These are phyloP conservation scores for Citrus inodora DNA, from an alignment of 345 rosid species.

Conservation along the genomic window DNA sequence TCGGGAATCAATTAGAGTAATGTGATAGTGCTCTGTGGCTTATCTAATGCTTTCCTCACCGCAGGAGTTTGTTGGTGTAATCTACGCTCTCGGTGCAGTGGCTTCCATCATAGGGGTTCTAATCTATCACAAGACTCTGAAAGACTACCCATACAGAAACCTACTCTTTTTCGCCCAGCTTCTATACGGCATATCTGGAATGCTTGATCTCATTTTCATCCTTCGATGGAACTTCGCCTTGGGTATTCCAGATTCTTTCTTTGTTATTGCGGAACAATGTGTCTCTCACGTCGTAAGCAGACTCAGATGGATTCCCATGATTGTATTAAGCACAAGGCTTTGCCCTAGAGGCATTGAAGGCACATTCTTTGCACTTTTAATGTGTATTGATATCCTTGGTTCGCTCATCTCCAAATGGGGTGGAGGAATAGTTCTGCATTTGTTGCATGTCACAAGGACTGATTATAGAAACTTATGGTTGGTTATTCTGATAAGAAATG, in stretches of 20 bases:
- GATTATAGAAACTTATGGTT: slow-evolving; percentile 65
- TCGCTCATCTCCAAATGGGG: slow-evolving; percentile 59
- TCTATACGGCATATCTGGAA: slow-evolving; percentile 56
- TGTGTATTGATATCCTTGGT: slow-evolving; percentile 78
- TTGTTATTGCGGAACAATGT: slow-evolving; percentile 66
- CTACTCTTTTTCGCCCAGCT: slow-evolving; percentile 60
- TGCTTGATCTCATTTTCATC: slow-evolving; percentile 69
- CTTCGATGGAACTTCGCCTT: slow-evolving; percentile 60
- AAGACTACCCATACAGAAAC: slow-evolving; percentile 56
- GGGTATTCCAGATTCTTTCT: slow-evolving; percentile 72
- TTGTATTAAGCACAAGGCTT: slow-evolving; percentile 64
- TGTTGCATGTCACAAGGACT: slow-evolving; percentile 55
- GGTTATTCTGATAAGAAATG: slow-evolving; percentile 54
- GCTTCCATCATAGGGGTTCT: slow-evolving; percentile 78
- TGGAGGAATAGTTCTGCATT: slow-evolving; percentile 62
- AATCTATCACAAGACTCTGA: slow-evolving; percentile 70
- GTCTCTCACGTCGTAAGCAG: slow-evolving; percentile 49
- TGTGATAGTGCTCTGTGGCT: background rate
- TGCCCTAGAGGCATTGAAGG: slow-evolving; percentile 86
- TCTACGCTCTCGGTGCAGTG: slow-evolving; percentile 65
- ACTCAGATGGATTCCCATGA: slow-evolving; percentile 81
- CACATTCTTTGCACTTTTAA: slow-evolving; percentile 68
- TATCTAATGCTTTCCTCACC: background rate
- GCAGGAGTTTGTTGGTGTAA: slow-evolving; percentile 68
- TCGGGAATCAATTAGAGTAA: background rate